These are phyloP conservation scores for Serendipita sp. DNA, from an alignment of 768 basidiomycete genomes.

Conservation along the genomic window DNA sequence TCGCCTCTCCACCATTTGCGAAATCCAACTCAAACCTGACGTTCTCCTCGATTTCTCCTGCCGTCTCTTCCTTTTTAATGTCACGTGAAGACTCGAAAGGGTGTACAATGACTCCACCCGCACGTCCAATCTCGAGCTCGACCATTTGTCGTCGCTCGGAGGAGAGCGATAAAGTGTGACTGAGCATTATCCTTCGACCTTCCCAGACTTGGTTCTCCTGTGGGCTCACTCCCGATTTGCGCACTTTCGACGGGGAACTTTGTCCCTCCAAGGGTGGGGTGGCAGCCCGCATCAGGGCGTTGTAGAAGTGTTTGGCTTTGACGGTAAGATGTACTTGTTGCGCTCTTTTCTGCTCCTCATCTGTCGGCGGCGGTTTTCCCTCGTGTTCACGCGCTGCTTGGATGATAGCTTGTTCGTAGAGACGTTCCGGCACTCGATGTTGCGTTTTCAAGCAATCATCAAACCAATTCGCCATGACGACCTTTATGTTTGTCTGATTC, in stretches of 20 bases:
- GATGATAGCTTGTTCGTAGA: slow-evolving; percentile 18
- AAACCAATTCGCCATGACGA: slow-evolving; percentile 87
- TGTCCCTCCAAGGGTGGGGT: background rate
- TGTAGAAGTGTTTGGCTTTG: background rate
- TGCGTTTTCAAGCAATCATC: slow-evolving; percentile 37
- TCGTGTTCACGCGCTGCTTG: slow-evolving; percentile 20
- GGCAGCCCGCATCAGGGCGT: background rate
- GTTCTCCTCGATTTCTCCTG: slow-evolving; percentile 24
- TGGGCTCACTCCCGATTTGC: background rate
- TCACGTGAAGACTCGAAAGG: background rate
- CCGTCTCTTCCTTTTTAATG: slow-evolving; percentile 17
- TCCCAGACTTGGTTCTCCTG: slow-evolving; percentile 35
- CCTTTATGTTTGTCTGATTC: slow-evolving; percentile 38
- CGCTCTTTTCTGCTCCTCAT: background rate
- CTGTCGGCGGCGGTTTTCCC: slow-evolving; percentile 17
- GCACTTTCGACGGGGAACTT: background rate
- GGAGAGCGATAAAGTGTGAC: slow-evolving; percentile 38
- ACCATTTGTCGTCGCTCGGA: slow-evolving; percentile 36
- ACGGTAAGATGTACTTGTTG: slow-evolving; percentile 9
- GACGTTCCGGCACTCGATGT: slow-evolving; percentile 14
- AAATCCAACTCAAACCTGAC: background rate
- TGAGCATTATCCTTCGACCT: slow-evolving; percentile 44
- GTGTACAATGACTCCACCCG: slow-evolving; percentile 37
- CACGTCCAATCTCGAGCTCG: slow-evolving; percentile 39
- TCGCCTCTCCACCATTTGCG: background rate